phyloP scores from a whole-genome alignment of 106 monocot species.

The Hemerocallis citrina region DNA sequence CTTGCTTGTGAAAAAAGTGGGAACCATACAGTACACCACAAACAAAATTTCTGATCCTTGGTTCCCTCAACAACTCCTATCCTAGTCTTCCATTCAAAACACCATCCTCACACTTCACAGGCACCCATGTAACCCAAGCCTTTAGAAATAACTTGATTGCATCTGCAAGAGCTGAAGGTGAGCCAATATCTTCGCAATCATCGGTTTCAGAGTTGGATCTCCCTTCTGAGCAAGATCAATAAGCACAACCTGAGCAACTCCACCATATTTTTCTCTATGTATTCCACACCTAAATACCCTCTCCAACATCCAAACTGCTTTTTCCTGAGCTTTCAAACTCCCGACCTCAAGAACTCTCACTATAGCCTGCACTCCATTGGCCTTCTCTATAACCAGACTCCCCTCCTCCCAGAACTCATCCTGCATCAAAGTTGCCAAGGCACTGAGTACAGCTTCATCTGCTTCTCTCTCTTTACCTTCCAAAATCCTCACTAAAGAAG shows the following conservation, averaged over 20 bases:
- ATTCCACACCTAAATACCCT: constrained; percentile 48
- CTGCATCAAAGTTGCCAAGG: constrained; percentile 59
- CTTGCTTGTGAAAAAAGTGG: too few species aligned
- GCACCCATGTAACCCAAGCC: too few species aligned
- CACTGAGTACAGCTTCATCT: constrained; percentile 56
- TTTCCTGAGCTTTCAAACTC: constrained; percentile 46
- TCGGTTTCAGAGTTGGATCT: constrained; percentile 42
- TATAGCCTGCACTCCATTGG: constrained; percentile 48
- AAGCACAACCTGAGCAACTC: constrained; percentile 35
- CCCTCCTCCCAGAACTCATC: constrained; percentile 72
- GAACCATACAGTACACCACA: too few species aligned
- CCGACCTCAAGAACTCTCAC: constrained; percentile 53
- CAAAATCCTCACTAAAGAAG: constrained; percentile 35
- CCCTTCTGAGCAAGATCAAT: constrained; percentile 69
- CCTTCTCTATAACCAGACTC: constrained; percentile 40
- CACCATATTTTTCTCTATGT: constrained; percentile 36
- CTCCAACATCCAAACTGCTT: constrained; percentile 76
- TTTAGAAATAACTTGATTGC: constrained; percentile 62
- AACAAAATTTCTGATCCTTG: too few species aligned
- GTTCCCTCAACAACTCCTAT: too few species aligned
- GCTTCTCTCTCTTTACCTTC: constrained; percentile 60
- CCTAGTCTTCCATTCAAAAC: too few species aligned
- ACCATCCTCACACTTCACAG: too few species aligned
- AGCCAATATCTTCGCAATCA: constrained; percentile 57
- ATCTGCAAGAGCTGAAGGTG: constrained; percentile 62